phyloP scores from a whole-genome alignment of 768 basidiomycete genomes.

The Mycena galericulata region DNA sequence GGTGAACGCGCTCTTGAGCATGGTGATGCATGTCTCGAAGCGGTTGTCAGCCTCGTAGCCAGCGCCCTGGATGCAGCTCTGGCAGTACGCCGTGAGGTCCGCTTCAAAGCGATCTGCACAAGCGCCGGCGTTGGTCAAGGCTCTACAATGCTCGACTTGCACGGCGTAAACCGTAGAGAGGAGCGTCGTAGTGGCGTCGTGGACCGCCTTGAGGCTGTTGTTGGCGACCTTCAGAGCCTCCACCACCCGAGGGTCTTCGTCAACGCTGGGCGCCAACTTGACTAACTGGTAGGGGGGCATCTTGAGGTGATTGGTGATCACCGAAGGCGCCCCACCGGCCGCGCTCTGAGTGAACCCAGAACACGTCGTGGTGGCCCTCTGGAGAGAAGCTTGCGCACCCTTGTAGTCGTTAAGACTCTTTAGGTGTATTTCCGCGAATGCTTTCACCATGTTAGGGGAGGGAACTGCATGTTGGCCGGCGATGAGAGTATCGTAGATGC shows the following conservation, averaged over 20 bases:
- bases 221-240: not conserved
- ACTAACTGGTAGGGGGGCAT: not conserved
- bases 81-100: not conserved
- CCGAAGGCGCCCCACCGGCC: not conserved
- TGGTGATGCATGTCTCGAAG: not conserved
- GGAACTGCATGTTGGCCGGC: not conserved
- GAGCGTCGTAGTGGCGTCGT: not conserved
- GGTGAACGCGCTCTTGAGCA: not conserved
- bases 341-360: not conserved
- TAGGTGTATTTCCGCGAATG: not conserved
- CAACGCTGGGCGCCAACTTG: not conserved
- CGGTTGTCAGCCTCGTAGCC: not conserved
- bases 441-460: not conserved
- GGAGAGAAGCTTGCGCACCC: not conserved
- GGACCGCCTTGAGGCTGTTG: not conserved
- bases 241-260: not conserved
- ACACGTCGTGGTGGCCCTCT: not conserved
- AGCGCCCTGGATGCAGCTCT: not conserved
- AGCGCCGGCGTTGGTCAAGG: not conserved
- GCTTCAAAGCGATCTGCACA: not conserved
- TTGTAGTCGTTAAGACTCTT: constrained; percentile 10
- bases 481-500: not conserved
- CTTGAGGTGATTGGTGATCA: not conserved
- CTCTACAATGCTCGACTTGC: not conserved
- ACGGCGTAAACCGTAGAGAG: not conserved